Evolutionary conservation across 2,329 filamentous ascomycete species (phyloP).

Genomic region (Sarocladium oryzae): DNA sequence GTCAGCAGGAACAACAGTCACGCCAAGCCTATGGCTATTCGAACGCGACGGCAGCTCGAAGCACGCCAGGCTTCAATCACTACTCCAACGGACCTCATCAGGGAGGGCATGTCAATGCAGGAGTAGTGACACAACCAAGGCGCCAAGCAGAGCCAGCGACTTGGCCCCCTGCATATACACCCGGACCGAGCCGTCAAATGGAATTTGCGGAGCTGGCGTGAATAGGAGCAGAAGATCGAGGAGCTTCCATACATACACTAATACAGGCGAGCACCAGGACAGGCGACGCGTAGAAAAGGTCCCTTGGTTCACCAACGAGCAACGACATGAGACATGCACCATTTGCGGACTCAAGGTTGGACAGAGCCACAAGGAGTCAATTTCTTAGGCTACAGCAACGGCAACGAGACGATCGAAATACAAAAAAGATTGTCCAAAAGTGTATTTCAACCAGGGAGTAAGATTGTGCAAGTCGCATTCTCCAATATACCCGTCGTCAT

Average conservation of each 20-base stretch:
- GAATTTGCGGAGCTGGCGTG: conserved; percentile 2
- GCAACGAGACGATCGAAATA: too few species aligned
- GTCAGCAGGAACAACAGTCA: not conserved
- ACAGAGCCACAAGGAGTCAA: too few species aligned
- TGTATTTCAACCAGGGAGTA: conserved; percentile 5
- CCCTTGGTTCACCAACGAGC: too few species aligned
- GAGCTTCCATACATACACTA: too few species aligned
- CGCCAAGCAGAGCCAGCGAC: not conserved
- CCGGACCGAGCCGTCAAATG: not conserved
- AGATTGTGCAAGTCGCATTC: not conserved
- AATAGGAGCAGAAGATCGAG: too few species aligned
- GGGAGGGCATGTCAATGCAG: not conserved
- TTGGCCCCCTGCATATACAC: not conserved
- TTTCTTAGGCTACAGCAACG: too few species aligned
- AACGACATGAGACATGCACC: too few species aligned
- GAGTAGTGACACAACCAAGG: not conserved
- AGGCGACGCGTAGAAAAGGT: too few species aligned
- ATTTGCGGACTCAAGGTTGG: too few species aligned
- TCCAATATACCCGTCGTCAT: conserved; percentile 3
- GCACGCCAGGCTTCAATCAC: not conserved
- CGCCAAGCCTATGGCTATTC: not conserved
- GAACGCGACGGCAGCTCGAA: not conserved
- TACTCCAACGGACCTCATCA: conserved; percentile 2
- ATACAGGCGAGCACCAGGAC: too few species aligned
- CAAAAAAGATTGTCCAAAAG: too few species aligned